Percentiles rank a stretch among this genome's conserved stretches.
Evolutionary conservation across 768 basidiomycete species (phyloP).

Genomic region (Lanmaoa rubissima): DNA sequence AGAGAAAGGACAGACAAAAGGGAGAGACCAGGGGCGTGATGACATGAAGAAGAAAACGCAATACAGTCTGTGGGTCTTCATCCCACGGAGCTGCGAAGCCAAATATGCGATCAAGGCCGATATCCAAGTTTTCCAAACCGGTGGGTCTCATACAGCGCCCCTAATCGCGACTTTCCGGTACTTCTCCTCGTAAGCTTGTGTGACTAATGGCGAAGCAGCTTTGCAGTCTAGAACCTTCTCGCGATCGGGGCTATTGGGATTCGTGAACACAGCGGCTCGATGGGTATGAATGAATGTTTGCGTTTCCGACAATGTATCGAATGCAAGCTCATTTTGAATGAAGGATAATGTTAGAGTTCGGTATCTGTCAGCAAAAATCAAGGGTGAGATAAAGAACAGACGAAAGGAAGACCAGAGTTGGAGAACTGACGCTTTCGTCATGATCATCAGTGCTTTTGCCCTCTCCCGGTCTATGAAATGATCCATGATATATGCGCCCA

Average conservation of each 20-base stretch:
- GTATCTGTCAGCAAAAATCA: constrained; percentile 56
- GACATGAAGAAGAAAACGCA: constrained; percentile 9
- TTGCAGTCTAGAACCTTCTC: constrained; percentile 76
- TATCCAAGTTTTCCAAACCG: constrained; percentile 4
- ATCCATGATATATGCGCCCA: constrained; percentile 99
- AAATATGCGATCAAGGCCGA: not conserved
- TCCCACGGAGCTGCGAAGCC: constrained; percentile 14
- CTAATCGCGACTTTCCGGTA: constrained; percentile 87
- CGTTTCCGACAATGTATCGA: constrained; percentile 63
- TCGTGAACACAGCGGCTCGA: constrained; percentile 62
- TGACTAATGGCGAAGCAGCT: constrained; percentile 52
- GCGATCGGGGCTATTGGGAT: constrained; percentile 57
- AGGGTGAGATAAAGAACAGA: constrained; percentile 1
- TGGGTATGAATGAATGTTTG: constrained; percentile 71
- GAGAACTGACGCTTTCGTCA: constrained; percentile 84
- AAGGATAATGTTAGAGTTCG: constrained; percentile 72
- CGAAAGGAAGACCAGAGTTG: not conserved
- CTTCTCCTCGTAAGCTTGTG: constrained; percentile 70
- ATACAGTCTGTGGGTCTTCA: constrained; percentile 12
- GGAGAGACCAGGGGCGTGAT: constrained; percentile 9
- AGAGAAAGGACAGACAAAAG: constrained; percentile 14
- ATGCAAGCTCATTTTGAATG: constrained; percentile 79
- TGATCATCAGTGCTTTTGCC: constrained; percentile 79
- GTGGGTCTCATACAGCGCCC: constrained; percentile 71
- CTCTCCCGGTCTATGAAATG: constrained; percentile 95